Percentiles rank a stretch among this genome's conserved stretches.
phyloP scores from a whole-genome alignment of 2,329 filamentous ascomycete genomes.

The Claviceps pazoutovae region DNA sequence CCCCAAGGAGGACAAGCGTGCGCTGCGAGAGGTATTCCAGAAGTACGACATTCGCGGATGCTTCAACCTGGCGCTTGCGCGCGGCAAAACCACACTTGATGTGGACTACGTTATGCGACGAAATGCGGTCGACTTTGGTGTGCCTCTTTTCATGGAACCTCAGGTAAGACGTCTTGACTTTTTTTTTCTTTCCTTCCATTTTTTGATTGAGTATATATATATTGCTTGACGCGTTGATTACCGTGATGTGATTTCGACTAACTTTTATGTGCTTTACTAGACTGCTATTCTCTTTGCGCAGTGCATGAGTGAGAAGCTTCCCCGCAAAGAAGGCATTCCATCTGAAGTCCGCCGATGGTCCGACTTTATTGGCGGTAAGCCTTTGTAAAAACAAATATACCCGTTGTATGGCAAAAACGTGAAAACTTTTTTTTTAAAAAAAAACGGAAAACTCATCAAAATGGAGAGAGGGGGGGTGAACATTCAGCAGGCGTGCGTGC shows the following conservation, averaged over 20 bases:
- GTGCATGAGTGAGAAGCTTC: constrained; percentile 95
- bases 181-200: neutral
- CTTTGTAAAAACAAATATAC: constrained; percentile 32
- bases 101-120: constrained; percentile 97
- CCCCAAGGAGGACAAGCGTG: constrained; percentile 90
- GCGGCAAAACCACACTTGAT: constrained; percentile 73
- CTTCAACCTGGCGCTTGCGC: constrained; percentile 80
- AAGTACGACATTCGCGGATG: constrained; percentile 93
- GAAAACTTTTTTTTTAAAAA: neutral
- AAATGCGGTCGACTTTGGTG: constrained; percentile 96
- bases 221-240: neutral
- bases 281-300: constrained; percentile 91
- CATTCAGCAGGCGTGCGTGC: too few species aligned
- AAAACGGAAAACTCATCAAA: constrained; percentile 13
- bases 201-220: neutral
- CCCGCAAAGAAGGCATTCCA: constrained; percentile 75
- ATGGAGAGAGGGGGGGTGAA: constrained; percentile 13
- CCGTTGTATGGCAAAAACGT: neutral
- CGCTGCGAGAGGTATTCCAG: constrained; percentile 85
- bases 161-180: constrained; percentile 47
- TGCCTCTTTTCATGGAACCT: constrained; percentile 96
- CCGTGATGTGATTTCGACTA: neutral
- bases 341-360: constrained; percentile 88
- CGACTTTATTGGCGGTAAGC: constrained; percentile 82
- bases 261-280: constrained; percentile 28